Evolutionary conservation across 306 rosid genomes (phyloP).

Genomic region (Sophora flavescens): DNA sequence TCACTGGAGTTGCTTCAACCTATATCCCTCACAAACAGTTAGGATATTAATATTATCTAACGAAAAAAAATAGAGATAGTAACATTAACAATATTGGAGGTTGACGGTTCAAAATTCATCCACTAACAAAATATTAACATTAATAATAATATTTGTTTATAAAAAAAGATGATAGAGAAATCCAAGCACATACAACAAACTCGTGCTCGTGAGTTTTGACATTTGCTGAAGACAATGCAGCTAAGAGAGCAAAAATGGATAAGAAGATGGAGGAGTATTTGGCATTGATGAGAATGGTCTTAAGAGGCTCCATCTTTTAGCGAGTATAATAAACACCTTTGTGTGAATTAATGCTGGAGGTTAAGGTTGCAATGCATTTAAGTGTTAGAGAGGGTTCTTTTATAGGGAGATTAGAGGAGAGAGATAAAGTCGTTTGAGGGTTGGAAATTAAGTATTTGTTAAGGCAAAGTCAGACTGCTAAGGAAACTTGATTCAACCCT

Average conservation of each 20-base stretch:
- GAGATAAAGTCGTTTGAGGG: conserved; percentile 53
- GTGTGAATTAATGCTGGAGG: not conserved
- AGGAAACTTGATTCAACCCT: conserved; percentile 66
- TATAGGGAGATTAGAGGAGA: conserved; percentile 53
- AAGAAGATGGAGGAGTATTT: conserved; percentile 42
- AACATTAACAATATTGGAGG: too few relatives aligned
- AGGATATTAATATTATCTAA: not conserved
- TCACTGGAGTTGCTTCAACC: conserved; percentile 94
- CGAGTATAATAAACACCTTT: not conserved
- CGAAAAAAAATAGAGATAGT: too few relatives aligned
- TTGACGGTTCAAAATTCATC: too few relatives aligned
- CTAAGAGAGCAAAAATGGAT: conserved; percentile 62
- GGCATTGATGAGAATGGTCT: conserved; percentile 26
- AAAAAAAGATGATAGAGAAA: too few relatives aligned
- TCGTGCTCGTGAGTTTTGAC: conserved; percentile 71
- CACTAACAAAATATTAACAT: too few relatives aligned
- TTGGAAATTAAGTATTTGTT: conserved; percentile 78
- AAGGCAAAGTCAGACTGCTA: conserved; percentile 43
- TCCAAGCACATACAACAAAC: conserved; percentile 71
- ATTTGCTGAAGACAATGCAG: conserved; percentile 60
- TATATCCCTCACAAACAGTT: conserved; percentile 33
- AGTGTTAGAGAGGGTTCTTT: conserved; percentile 44
- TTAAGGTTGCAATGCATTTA: conserved; percentile 39
- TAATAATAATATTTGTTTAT: too few relatives aligned
- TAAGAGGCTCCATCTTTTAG: conserved; percentile 52